Percentiles rank a stretch among this genome's conserved stretches.
phyloP scores from a whole-genome alignment of 441 rosid genomes.

The Eruca vesicaria region DNA sequence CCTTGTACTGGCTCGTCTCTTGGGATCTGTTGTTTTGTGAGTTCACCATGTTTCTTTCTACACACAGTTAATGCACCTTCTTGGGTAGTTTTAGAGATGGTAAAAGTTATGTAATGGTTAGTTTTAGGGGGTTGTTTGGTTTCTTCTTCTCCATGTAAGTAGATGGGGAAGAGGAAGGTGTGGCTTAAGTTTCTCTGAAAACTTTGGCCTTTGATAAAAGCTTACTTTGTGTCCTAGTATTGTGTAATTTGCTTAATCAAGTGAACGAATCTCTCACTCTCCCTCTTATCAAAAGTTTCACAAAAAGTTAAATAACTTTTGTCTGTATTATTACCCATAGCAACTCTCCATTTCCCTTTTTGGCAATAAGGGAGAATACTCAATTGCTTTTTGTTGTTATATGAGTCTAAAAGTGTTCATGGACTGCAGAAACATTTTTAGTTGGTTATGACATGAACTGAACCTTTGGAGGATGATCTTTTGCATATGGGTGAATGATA shows the following conservation, averaged over 20 bases:
- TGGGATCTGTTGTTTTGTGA: slow-evolving; percentile 38
- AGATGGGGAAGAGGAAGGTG: slow-evolving; percentile 38
- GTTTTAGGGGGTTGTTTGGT: slow-evolving; percentile 41
- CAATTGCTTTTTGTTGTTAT: too few relatives aligned
- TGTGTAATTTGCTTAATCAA: not conserved
- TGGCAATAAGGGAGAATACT: too few relatives aligned
- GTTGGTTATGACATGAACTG: too few relatives aligned
- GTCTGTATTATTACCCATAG: too few relatives aligned
- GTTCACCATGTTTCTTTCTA: slow-evolving; percentile 29
- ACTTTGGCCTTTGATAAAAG: slow-evolving; percentile 16
- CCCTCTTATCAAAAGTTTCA: too few relatives aligned
- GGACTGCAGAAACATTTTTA: too few relatives aligned
- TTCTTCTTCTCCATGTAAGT: slow-evolving; percentile 50
- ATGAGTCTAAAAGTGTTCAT: too few relatives aligned
- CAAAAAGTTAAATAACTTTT: too few relatives aligned
- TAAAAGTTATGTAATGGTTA: slow-evolving; percentile 56
- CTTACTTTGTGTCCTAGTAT: slow-evolving; percentile 23
- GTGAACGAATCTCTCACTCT: too few relatives aligned
- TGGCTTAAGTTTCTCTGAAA: slow-evolving; percentile 33
- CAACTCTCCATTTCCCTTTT: too few relatives aligned
- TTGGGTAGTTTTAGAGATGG: slow-evolving; percentile 47
- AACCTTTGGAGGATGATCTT: too few relatives aligned
- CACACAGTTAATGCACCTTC: slow-evolving; percentile 31
- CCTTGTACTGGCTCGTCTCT: not conserved
- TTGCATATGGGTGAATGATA: too few relatives aligned